Percentiles rank a stretch among this genome's conserved stretches.
Conservation (phyloP, 768 basidiomycete genomes). For the Podaxis mareebaensis region DNA sequence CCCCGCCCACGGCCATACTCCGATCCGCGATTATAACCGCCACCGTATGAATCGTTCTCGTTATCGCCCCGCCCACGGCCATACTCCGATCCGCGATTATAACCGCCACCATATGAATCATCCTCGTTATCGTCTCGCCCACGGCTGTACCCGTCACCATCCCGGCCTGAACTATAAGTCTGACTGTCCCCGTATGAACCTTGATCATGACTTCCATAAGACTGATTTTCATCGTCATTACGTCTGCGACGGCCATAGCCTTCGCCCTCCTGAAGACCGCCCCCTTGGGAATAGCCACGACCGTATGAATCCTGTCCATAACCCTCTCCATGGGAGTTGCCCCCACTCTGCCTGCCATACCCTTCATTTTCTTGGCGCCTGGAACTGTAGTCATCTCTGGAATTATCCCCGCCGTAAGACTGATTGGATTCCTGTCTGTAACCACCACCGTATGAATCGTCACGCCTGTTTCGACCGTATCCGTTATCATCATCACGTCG, state of each 20-base stretch:
- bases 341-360: slow-evolving; percentile 16
- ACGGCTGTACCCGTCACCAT: background rate
- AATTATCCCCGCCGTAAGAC: background rate
- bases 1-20: background rate
- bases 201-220: slow-evolving; percentile 10
- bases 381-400: slow-evolving; percentile 19
- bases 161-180: background rate
- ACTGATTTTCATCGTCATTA: slow-evolving; percentile 20
- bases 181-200: background rate
- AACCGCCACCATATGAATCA: background rate
- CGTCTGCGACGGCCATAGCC: slow-evolving; percentile 19
- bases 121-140: background rate
- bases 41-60: background rate
- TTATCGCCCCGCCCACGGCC: background rate
- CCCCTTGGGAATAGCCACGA: slow-evolving; percentile 5
- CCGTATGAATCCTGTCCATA: slow-evolving; percentile 4
- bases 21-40: background rate
- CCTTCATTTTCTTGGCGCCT: slow-evolving; percentile 16
- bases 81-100: background rate
- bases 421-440: slow-evolving; percentile 10
- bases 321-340: slow-evolving; percentile 16
- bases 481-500: background rate
- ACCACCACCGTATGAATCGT: slow-evolving; percentile 14
- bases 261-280: slow-evolving; percentile 8
- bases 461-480: background rate